Percentiles rank a stretch among this genome's conserved stretches.
These are phyloP conservation scores for Hawksworthiomyces lignivorus DNA, from an alignment of 2,329 filamentous ascomycete genomes.

Conservation along the genomic window DNA sequence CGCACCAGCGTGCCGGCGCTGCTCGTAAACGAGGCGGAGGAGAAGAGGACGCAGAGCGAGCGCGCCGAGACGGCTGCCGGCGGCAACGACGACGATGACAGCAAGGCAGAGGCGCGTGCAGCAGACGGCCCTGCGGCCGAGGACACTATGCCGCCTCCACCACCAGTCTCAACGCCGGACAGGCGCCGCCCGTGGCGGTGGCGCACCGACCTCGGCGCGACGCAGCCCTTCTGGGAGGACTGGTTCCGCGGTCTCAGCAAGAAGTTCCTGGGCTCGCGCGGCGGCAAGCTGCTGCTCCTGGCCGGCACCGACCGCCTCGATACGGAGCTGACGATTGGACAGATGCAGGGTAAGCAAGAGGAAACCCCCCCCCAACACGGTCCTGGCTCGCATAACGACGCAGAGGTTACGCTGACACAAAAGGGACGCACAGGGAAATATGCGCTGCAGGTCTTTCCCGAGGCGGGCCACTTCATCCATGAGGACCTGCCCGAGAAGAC, in stretches of 20 bases:
- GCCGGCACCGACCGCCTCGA: constrained; percentile 87
- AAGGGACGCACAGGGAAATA: too few species aligned
- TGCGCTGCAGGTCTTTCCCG: constrained; percentile 86
- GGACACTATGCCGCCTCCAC: not conserved
- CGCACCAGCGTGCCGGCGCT: constrained; percentile 80
- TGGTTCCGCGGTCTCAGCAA: constrained; percentile 86
- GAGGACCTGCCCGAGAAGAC: constrained; percentile 91
- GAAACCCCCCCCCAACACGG: too few species aligned
- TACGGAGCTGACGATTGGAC: constrained; percentile 87
- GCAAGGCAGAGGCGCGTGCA: not conserved
- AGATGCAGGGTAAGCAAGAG: constrained; percentile 98
- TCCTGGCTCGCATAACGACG: too few species aligned
- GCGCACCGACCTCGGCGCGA: constrained; percentile 76
- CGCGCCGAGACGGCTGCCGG: constrained; percentile 16
- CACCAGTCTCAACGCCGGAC: not conserved
- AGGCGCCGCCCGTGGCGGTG: constrained; percentile 59
- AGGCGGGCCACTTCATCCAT: constrained; percentile 94
- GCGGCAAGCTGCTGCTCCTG: constrained; percentile 76
- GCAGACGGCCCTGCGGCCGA: not conserved
- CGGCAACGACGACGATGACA: constrained; percentile 45
- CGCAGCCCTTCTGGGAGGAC: constrained; percentile 85
- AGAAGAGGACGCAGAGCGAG: too few species aligned
- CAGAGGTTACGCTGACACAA: too few species aligned
- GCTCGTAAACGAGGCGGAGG: constrained; percentile 47
- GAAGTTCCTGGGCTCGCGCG: constrained; percentile 76